Percentiles rank a stretch among this genome's conserved stretches.
Evolutionary conservation across 305 asterid genomes (phyloP).

Genomic region (Petunia hybrid): DNA sequence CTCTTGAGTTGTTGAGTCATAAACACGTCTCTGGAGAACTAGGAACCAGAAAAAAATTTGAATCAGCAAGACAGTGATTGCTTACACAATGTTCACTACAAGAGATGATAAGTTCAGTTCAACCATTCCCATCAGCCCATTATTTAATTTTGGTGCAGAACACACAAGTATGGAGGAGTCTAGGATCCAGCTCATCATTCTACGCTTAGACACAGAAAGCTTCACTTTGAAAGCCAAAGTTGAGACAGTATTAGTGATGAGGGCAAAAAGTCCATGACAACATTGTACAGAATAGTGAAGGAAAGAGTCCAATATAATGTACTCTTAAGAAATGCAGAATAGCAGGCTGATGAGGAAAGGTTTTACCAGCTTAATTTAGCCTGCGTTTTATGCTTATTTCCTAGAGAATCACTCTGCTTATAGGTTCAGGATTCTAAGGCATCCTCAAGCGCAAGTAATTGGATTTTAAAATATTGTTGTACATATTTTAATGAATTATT

Average conservation of each 20-base stretch:
- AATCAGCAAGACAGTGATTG: not conserved
- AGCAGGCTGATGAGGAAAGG: too few relatives aligned
- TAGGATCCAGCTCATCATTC: not conserved
- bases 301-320: not conserved
- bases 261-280: not conserved
- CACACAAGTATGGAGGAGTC: not conserved
- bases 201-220: too few relatives aligned
- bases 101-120: not conserved
- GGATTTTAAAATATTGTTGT: too few relatives aligned
- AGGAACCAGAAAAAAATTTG: not conserved
- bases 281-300: not conserved
- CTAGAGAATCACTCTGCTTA: too few relatives aligned
- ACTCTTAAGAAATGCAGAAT: not conserved
- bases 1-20: not conserved
- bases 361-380: too few relatives aligned
- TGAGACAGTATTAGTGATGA: not conserved
- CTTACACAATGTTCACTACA: not conserved
- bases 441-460: too few relatives aligned
- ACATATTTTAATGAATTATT: too few relatives aligned
- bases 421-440: too few relatives aligned
- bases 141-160: not conserved
- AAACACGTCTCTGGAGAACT: not conserved
- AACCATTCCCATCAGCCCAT: not conserved
- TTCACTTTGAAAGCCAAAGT: not conserved
- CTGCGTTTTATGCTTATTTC: too few relatives aligned